phyloP scores from a whole-genome alignment of 768 basidiomycete species.

The Suillus weaverae region DNA sequence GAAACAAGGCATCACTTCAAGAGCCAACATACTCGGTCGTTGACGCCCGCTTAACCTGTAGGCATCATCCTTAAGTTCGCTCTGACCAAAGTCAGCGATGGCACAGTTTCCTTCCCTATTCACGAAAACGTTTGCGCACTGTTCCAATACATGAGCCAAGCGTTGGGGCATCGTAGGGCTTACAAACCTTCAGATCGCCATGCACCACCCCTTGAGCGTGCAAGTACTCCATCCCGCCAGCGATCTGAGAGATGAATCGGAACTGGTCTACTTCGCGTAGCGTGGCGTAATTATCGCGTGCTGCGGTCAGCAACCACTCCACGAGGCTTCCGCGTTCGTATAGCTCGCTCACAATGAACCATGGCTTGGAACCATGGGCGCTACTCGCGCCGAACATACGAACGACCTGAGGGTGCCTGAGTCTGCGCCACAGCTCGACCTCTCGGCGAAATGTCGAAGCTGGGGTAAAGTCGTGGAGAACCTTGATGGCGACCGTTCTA shows the following conservation, averaged over 20 bases:
- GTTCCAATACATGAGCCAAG: background rate
- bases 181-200: slow-evolving; percentile 74
- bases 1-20: background rate
- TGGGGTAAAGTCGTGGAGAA: slow-evolving; percentile 62
- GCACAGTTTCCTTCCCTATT: slow-evolving; percentile 65
- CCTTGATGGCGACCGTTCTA: slow-evolving; percentile 68
- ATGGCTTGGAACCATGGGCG: slow-evolving; percentile 65
- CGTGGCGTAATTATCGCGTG: slow-evolving; percentile 3
- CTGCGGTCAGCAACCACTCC: slow-evolving; percentile 48
- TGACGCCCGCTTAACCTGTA: slow-evolving; percentile 56
- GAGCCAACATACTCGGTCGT: slow-evolving; percentile 42
- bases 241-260: slow-evolving; percentile 70
- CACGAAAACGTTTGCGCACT: slow-evolving; percentile 78
- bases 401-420: slow-evolving; percentile 70
- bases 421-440: slow-evolving; percentile 67
- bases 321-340: slow-evolving; percentile 64
- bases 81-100: slow-evolving; percentile 83
- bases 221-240: slow-evolving; percentile 80
- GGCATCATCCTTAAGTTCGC: slow-evolving; percentile 74
- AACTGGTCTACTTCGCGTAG: slow-evolving; percentile 40
- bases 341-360: slow-evolving; percentile 80
- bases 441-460: slow-evolving; percentile 67
- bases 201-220: slow-evolving; percentile 70
- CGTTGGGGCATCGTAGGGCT: background rate
- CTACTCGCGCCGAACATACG: slow-evolving; percentile 78